A percentile compares a stretch with the other conserved stretches of the same genome.
These are phyloP conservation scores for Monosporascus ibericus DNA, from an alignment of 2,329 filamentous ascomycete genomes.

Conservation along the genomic window DNA sequence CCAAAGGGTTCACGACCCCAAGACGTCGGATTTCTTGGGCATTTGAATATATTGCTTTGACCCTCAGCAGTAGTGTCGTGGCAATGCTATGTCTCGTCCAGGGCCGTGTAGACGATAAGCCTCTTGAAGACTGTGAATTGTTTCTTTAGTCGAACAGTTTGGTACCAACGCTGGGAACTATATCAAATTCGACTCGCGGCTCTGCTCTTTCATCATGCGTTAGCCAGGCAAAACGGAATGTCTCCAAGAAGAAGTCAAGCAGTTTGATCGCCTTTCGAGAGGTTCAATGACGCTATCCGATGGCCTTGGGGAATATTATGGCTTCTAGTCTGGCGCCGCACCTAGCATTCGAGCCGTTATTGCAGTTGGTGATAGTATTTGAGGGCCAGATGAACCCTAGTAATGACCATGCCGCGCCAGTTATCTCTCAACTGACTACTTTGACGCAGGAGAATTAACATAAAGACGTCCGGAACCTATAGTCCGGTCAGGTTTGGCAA, in stretches of 20 bases:
- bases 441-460: too few relatives aligned
- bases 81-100: slow-evolving; percentile 8
- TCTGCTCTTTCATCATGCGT: slow-evolving; percentile 18
- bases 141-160: slow-evolving; percentile 10
- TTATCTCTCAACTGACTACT: too few relatives aligned
- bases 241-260: slow-evolving; percentile 11
- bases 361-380: slow-evolving; percentile 13
- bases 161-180: slow-evolving; percentile 11
- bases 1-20: too few relatives aligned
- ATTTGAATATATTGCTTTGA: neutral
- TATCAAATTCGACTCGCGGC: slow-evolving; percentile 10
- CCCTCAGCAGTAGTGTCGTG: slow-evolving; percentile 7
- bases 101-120: slow-evolving; percentile 3
- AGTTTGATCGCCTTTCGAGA: slow-evolving; percentile 14
- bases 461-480: too few relatives aligned
- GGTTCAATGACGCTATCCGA: slow-evolving; percentile 19
- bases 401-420: too few relatives aligned
- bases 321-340: slow-evolving; percentile 12
- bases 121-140: slow-evolving; percentile 8
- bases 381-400: too few relatives aligned
- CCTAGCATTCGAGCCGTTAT: slow-evolving; percentile 13
- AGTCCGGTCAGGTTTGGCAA: too few relatives aligned
- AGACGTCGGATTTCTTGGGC: too few relatives aligned
- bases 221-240: slow-evolving; percentile 19
- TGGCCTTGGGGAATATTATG: slow-evolving; percentile 17